phyloP scores from a whole-genome alignment of 73 alveolate genomes.

The Paramecium sonneborni region DNA sequence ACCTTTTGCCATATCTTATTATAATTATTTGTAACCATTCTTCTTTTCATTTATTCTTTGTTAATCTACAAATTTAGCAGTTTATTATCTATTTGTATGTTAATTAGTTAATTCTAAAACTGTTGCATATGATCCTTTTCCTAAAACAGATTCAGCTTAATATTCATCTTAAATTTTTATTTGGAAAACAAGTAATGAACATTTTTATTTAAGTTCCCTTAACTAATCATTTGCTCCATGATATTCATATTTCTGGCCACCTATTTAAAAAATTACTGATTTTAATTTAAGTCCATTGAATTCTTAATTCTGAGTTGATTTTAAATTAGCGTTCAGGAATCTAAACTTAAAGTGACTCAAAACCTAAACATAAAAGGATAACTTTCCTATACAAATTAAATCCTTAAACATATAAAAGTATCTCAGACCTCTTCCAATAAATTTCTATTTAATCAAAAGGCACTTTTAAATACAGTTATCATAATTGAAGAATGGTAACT shows the following conservation, averaged over 20 bases:
- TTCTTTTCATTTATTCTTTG: not conserved
- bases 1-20: conserved; percentile 6
- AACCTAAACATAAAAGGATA: not conserved
- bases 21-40: not conserved
- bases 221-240: not conserved
- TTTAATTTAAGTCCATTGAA: not conserved
- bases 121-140: conserved; percentile 45
- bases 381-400: not conserved
- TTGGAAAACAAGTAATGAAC: not conserved
- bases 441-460: not conserved
- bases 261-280: not conserved
- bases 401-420: not conserved
- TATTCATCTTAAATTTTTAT: conserved; percentile 21
- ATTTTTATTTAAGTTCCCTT: not conserved
- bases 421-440: not conserved
- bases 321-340: conserved; percentile 2
- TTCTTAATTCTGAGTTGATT: not conserved
- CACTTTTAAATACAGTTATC: not conserved
- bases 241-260: not conserved
- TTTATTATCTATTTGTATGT: not conserved
- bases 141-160: conserved; percentile 20
- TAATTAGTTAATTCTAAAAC: not conserved
- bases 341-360: not conserved
- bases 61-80: conserved; percentile 40
- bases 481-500: not conserved